Conservation (phyloP, 129 eudicot species). For the Artemisia tridentata region DNA sequence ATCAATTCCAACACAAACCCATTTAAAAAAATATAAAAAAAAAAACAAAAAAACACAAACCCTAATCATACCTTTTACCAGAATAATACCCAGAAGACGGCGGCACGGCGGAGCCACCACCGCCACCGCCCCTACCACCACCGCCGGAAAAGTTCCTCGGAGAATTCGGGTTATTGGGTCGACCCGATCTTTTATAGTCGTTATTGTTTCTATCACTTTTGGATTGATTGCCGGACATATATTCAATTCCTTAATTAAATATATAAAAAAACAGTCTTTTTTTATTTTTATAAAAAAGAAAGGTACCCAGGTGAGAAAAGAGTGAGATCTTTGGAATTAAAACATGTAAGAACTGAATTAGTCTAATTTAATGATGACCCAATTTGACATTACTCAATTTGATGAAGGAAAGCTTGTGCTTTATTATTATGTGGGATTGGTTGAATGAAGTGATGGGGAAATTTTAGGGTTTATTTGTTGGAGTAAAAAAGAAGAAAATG, state of each 20-base stretch:
- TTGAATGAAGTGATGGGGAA: no score
- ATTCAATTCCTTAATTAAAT: slow-evolving; percentile 40
- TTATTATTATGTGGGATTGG: neutral
- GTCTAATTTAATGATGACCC: slow-evolving; percentile 1
- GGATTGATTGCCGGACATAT: slow-evolving; percentile 94
- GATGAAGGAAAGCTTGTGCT: neutral
- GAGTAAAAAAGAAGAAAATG: no score
- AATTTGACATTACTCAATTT: slow-evolving; percentile 25
- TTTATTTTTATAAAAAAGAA: slow-evolving; percentile 7
- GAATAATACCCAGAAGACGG: slow-evolving; percentile 36
- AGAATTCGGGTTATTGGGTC: slow-evolving; percentile 49
- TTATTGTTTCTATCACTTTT: slow-evolving; percentile 50
- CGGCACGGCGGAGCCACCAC: slow-evolving; percentile 53
- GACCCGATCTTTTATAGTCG: slow-evolving; percentile 76
- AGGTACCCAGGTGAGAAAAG: slow-evolving; percentile 13
- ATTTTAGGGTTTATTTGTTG: no score
- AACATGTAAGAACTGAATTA: neutral
- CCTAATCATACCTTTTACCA: slow-evolving; percentile 44
- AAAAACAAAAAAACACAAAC: slow-evolving; percentile 9
- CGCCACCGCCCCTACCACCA: slow-evolving; percentile 51
- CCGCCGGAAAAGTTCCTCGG: slow-evolving; percentile 63
- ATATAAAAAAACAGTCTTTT: neutral
- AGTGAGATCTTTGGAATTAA: slow-evolving; percentile 36
- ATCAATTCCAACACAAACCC: no score
- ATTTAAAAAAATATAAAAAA: neutral